Conservation (phyloP, 148 eudicot genomes). For the Chenopodium album region DNA sequence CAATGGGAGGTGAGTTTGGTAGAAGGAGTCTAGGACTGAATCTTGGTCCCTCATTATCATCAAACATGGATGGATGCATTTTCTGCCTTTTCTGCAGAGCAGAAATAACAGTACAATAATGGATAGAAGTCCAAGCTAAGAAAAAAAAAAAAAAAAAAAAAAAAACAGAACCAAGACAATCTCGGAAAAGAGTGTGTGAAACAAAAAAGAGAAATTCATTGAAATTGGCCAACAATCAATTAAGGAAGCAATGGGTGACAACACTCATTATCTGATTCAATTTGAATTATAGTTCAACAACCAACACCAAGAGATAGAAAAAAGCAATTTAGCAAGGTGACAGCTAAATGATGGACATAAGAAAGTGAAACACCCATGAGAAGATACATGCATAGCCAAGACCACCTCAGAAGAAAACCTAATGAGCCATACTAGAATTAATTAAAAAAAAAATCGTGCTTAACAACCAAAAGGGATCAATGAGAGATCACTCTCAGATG, state of each 20-base stretch:
- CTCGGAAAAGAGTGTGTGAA: neutral
- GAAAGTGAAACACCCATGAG: neutral
- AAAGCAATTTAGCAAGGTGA: neutral
- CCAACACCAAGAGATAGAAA: neutral
- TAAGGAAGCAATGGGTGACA: neutral
- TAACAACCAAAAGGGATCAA: too few relatives aligned
- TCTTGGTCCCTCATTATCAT: slow-evolving; percentile 53
- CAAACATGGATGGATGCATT: slow-evolving; percentile 82
- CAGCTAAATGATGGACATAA: neutral
- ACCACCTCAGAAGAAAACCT: neutral
- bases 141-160: neutral
- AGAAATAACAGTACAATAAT: neutral
- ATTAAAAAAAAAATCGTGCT: neutral
- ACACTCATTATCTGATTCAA: neutral
- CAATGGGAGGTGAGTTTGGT: slow-evolving; percentile 20
- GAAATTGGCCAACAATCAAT: neutral
- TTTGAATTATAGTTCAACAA: neutral
- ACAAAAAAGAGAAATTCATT: neutral
- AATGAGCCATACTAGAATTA: neutral
- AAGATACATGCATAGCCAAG: neutral
- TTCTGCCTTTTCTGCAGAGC: slow-evolving; percentile 56
- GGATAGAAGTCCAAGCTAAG: neutral
- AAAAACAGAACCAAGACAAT: neutral
- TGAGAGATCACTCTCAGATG: neutral
- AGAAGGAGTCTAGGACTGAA: slow-evolving; percentile 51